Base-by-base conservation (phyloP, 169 alveolate genomes). In the Neospora caninum region DNA sequence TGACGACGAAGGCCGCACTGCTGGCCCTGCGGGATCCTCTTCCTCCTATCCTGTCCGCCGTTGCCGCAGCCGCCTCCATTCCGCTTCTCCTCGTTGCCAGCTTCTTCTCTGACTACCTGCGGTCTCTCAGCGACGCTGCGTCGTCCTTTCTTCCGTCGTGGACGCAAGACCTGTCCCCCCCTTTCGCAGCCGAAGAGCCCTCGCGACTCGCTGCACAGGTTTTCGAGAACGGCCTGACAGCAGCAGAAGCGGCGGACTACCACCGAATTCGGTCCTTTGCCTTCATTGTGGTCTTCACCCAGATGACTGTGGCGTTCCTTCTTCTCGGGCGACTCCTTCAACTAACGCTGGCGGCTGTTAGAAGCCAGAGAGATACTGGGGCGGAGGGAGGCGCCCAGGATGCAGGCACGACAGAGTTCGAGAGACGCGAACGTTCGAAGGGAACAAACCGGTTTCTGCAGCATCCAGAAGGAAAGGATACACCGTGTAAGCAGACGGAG, bases 1-100 rank as follows among this genome's bases (percentile, higher is more conserved):
- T 88, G 38, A 38, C 93, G 42, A 58, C 84, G 13, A 88, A 88
- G 27, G 93, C 86, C 13, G 86, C 93, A 22, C 64, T 88, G 31
- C 64, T 88, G 38, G 38, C 93, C 7, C 84, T 88, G 36, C 42
- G 86, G 27, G 93, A 88, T 31, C 67, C 58, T 2, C 42, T 29
- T 16, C 93, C 93, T 7, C 86, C 42, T 16, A 10, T 20, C 42
- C 41, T 78, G 27, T 78, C 86, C 31, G 86, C 49, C 45, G 39
- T 20, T 20, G 86, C 86, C 10, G n/a, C 86, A 16, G 49, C 45
- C 20, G 49, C 45, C 31, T n/a, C 86, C 86, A 78, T 78, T n/a
- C 86, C 86, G 7, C 86, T 78, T 78, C 86, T 78, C 27, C 86
- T 78, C 1, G 10, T n/a, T 20, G 42, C 86, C 22, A 78, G 86